These are phyloP conservation scores for Cladosporium sp. DNA, from an alignment of 2,329 filamentous ascomycete species.

Conservation along the genomic window DNA sequence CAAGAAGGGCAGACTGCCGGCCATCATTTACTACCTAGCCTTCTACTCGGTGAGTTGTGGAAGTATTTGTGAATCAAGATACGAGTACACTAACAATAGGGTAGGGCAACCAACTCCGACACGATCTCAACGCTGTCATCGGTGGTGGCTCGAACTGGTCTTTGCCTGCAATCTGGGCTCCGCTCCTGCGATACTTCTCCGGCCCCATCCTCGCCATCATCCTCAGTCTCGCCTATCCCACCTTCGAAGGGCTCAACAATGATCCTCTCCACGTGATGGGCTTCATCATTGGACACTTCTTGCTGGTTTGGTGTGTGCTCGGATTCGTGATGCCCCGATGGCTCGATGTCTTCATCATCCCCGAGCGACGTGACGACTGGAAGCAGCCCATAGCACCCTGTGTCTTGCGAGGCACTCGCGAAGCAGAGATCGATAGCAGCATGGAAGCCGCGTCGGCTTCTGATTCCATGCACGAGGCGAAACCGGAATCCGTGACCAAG, in stretches of 20 bases:
- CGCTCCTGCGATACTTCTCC: slow-evolving; percentile 53
- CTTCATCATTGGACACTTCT: slow-evolving; percentile 44
- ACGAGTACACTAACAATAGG: not conserved
- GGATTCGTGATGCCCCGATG: slow-evolving; percentile 58
- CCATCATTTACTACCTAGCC: slow-evolving; percentile 56
- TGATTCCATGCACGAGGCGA: not conserved
- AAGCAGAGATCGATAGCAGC: not conserved
- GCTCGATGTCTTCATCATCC: slow-evolving; percentile 56
- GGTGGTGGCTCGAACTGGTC: slow-evolving; percentile 58
- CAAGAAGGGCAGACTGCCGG: slow-evolving; percentile 3
- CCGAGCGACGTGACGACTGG: slow-evolving; percentile 50
- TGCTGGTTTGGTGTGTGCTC: slow-evolving; percentile 37
- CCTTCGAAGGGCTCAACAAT: slow-evolving; percentile 50
- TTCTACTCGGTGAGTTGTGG: slow-evolving; percentile 58
- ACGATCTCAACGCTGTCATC: slow-evolving; percentile 58
- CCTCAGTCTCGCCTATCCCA: slow-evolving; percentile 53
- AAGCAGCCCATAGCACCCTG: slow-evolving; percentile 14
- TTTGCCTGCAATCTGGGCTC: slow-evolving; percentile 55
- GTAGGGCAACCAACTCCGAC: slow-evolving; percentile 26
- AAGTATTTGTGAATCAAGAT: not conserved
- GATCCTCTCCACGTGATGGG: slow-evolving; percentile 44
- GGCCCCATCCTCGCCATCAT: slow-evolving; percentile 55
- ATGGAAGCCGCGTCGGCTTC: slow-evolving; percentile 2
- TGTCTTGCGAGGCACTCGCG: slow-evolving; percentile 1
- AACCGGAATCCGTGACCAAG: not conserved